Conservation (phyloP, 106 monocot genomes). For the Dactylorhiza incarnata region DNA sequence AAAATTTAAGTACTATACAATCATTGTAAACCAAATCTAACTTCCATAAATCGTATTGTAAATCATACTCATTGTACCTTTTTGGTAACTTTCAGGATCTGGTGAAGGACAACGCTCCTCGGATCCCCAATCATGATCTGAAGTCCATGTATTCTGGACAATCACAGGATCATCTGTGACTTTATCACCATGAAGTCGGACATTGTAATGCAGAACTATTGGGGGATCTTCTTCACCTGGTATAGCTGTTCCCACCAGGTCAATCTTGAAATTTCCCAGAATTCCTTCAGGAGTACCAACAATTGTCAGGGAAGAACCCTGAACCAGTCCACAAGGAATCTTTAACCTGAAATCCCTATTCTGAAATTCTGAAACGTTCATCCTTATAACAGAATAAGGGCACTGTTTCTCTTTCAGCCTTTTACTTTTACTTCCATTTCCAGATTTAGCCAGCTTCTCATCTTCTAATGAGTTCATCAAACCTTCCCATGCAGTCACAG, state of each 20-base stretch:
- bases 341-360: conserved; percentile 40
- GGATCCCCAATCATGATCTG: conserved; percentile 66
- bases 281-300: conserved; percentile 80
- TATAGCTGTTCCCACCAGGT: conserved; percentile 55
- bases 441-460: conserved; percentile 24
- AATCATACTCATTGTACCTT: conserved; percentile 35
- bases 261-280: conserved; percentile 73
- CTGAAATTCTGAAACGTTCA: conserved; percentile 62
- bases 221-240: conserved; percentile 91
- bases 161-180: conserved; percentile 90
- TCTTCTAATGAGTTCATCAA: conserved; percentile 58
- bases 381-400: conserved; percentile 76
- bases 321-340: conserved; percentile 89
- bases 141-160: conserved; percentile 92
- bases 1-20: neutral
- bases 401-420: conserved; percentile 64
- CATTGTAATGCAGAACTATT: conserved; percentile 81
- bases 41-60: neutral
- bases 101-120: conserved; percentile 89
- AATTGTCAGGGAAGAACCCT: conserved; percentile 86
- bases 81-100: conserved; percentile 30
- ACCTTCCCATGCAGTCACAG: conserved; percentile 51
- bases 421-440: conserved; percentile 27
- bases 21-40: neutral
- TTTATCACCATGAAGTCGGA: conserved; percentile 85